Base-by-base conservation (phyloP, 257 asterid genomes). In the Craterostigma plantagineum region DNA sequence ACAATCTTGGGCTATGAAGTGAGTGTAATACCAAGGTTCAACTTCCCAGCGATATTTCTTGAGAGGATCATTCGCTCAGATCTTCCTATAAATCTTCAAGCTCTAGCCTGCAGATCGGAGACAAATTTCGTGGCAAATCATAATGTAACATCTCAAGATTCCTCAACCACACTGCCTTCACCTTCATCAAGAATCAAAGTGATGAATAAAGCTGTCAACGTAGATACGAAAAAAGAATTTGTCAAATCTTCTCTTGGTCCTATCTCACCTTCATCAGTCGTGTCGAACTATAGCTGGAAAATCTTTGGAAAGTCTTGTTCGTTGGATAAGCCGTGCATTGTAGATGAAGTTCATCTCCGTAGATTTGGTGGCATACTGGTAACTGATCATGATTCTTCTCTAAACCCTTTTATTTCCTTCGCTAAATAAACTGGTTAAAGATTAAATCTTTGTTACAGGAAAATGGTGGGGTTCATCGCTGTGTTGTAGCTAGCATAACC, bases 341-440 rank as follows among this genome's bases (percentile, higher is more conserved):
- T 87, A 48, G 98, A 87, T 33, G 98, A 87, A 60, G 93, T 87
- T 60, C 98, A 87, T 62, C 87, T 87, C 45, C 93, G 98, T 35
- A 72, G 95, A 74, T 82, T 73, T 51, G 98, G 82, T 63, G 98
- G 92, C 62, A 67, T 82, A 68, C 57, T 87, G 95, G 97, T 86
- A 75, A 62, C 18, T 23, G 30, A 23, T 23, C 30, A 23, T 6
- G 30, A 23, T 23, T 23, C 30, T 23, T 23, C 30, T 23, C 30
- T 23, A 23, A 23, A 23, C 30, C 30, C 30, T 23, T 23, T 23
- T 23, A 23, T 23, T 23, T 23, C 30, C 30, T 23, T n/a, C n/a
- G n/a, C 30, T 23, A 23, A 2, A 23, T 23, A n/a, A n/a, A n/a
- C n/a, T n/a, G 30, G 2, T 23, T 2, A 23, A 23, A 23, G 30